These are phyloP conservation scores for Rubroshorea leprosula DNA, from an alignment of 345 rosid species.

Conservation along the genomic window DNA sequence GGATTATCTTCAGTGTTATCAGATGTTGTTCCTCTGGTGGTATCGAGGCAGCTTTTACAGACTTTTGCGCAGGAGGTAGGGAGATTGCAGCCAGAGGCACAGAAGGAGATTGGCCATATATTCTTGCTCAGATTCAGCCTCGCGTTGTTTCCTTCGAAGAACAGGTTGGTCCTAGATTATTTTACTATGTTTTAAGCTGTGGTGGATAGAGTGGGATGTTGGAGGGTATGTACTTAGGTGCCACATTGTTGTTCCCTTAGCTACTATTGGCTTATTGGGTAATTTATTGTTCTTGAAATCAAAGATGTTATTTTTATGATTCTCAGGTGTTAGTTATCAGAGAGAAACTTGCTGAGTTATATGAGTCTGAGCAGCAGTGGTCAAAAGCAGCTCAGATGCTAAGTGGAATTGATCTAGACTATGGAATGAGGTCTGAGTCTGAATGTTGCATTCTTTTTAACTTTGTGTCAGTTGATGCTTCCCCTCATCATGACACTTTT, in stretches of 20 bases:
- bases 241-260: conserved; percentile 15
- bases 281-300: background rate
- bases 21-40: conserved; percentile 86
- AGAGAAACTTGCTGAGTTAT: conserved; percentile 92
- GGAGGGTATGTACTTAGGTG: background rate
- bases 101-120: conserved; percentile 89
- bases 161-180: conserved; percentile 47
- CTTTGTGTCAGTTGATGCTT: background rate
- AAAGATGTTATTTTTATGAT: background rate
- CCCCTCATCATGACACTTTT: conserved; percentile 1
- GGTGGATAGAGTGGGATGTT: background rate
- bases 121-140: conserved; percentile 93
- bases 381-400: conserved; percentile 98
- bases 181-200: background rate
- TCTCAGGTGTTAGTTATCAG: conserved; percentile 70
- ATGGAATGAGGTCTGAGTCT: conserved; percentile 85
- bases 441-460: conserved; percentile 9
- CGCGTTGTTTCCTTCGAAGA: conserved; percentile 97
- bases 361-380: conserved; percentile 91
- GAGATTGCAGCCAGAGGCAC: conserved; percentile 67
- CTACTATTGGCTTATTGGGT: background rate
- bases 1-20: conserved; percentile 61
- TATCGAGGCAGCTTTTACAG: conserved; percentile 92
- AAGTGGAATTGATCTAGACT: conserved; percentile 94
- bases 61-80: conserved; percentile 80